Evolutionary conservation across 1,139 yeast species (phyloP).

Genomic region (Geotrichum reessii): DNA sequence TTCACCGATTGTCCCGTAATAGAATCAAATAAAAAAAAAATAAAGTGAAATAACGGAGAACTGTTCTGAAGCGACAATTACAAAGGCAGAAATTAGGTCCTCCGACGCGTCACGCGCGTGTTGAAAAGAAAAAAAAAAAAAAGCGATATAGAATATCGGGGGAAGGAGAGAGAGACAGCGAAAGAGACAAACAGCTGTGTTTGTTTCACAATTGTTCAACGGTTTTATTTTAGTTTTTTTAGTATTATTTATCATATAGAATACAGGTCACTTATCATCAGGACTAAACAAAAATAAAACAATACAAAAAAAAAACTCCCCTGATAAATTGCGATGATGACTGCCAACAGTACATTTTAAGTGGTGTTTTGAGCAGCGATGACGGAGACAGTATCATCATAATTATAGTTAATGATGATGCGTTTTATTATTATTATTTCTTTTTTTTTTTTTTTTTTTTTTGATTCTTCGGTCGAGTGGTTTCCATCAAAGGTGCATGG

Average conservation of each 20-base stretch:
- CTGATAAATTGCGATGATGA: neutral
- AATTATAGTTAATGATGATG: neutral
- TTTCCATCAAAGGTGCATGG: slow-evolving; percentile 6
- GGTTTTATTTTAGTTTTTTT: neutral
- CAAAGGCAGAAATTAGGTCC: neutral
- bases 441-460: neutral
- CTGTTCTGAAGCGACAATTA: neutral
- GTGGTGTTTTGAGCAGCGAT: neutral
- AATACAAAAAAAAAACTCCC: neutral
- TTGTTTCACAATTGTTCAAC: neutral
- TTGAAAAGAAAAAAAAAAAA: neutral
- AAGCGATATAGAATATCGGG: neutral
- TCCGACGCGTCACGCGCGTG: neutral
- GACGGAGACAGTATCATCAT: neutral
- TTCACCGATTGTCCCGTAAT: neutral
- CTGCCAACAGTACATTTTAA: neutral
- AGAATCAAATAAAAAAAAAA: too few relatives aligned
- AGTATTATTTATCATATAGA: too few relatives aligned
- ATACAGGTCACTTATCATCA: neutral
- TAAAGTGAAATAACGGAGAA: neutral
- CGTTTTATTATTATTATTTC: neutral
- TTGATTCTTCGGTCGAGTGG: slow-evolving; percentile 7
- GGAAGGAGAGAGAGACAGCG: neutral
- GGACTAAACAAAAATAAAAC: too few relatives aligned
- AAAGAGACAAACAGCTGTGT: too few relatives aligned